Evolutionary conservation across 2,329 filamentous ascomycete species (phyloP).

Genomic region (Aspergillus floridensis): DNA sequence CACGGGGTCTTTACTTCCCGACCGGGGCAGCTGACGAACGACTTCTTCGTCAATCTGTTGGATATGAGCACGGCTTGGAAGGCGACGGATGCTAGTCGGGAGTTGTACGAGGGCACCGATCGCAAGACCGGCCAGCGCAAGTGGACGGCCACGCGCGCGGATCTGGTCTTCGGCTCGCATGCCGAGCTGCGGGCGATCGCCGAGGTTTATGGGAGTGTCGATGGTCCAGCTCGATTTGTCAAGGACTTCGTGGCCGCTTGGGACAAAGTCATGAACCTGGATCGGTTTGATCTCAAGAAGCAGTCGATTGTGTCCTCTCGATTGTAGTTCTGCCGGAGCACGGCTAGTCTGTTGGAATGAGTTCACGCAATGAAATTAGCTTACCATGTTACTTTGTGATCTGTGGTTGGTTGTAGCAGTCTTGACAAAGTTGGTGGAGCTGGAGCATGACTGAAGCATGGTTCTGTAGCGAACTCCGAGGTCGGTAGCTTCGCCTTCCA

Average conservation of each 20-base stretch:
- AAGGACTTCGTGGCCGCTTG: conserved; percentile 70
- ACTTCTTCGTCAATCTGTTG: conserved; percentile 79
- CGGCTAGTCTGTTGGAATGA: background rate
- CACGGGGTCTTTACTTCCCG: conserved; percentile 67
- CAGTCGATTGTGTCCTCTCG: background rate
- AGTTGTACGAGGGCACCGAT: conserved; percentile 63
- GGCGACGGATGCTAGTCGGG: conserved; percentile 48
- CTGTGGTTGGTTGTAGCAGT: too few species aligned
- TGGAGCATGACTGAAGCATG: too few species aligned
- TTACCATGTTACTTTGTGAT: background rate
- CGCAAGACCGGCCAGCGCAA: conserved; percentile 64
- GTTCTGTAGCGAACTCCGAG: too few species aligned
- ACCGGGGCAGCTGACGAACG: conserved; percentile 69
- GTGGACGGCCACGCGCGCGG: conserved; percentile 67
- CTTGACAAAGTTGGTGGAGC: too few species aligned
- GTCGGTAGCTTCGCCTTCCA: too few species aligned
- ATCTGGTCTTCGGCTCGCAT: conserved; percentile 71
- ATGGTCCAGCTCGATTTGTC: conserved; percentile 62
- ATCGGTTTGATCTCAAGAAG: conserved; percentile 59
- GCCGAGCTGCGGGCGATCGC: conserved; percentile 68
- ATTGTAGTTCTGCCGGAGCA: background rate
- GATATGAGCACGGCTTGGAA: conserved; percentile 67
- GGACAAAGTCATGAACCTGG: conserved; percentile 72
- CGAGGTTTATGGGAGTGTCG: conserved; percentile 65
- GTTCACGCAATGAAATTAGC: background rate